Percentiles rank a stretch among this genome's conserved stretches.
These are phyloP conservation scores for Phytophthora litchii DNA, from an alignment of 352 stramenopile genomes.

Conservation along the genomic window DNA sequence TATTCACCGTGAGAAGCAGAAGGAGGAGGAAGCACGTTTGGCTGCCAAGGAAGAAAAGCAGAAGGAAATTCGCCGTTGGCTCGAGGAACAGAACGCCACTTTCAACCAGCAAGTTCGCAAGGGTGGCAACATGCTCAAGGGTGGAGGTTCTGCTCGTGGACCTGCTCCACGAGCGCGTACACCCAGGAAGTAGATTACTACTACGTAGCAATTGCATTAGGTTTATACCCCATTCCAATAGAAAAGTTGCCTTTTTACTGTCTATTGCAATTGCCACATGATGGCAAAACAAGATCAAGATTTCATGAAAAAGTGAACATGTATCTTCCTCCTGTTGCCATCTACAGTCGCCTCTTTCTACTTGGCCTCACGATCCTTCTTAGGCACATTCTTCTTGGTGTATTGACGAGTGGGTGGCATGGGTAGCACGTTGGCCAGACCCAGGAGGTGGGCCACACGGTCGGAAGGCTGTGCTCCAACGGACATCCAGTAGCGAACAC, in stretches of 20 bases:
- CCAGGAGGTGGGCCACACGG: slow-evolving; percentile 79
- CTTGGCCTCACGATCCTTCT: slow-evolving; percentile 69
- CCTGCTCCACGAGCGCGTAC: slow-evolving; percentile 64
- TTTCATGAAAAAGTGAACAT: slow-evolving; percentile 16
- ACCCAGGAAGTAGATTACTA: slow-evolving; percentile 49
- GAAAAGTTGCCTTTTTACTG: slow-evolving; percentile 27
- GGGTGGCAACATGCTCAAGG: slow-evolving; percentile 94
- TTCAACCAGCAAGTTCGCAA: slow-evolving; percentile 98
- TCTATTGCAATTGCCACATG: neutral
- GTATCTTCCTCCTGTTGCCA: slow-evolving; percentile 8
- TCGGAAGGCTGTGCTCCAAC: slow-evolving; percentile 88
- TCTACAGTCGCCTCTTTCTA: slow-evolving; percentile 1
- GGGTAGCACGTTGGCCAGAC: slow-evolving; percentile 82
- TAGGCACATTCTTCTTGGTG: slow-evolving; percentile 85
- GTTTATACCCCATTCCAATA: slow-evolving; percentile 23
- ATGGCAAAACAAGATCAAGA: slow-evolving; percentile 1
- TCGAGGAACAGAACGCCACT: slow-evolving; percentile 96
- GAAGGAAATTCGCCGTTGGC: slow-evolving; percentile 95
- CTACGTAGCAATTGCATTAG: slow-evolving; percentile 12
- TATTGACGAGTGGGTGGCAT: slow-evolving; percentile 86
- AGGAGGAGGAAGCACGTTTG: slow-evolving; percentile 82
- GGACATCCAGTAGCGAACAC: slow-evolving; percentile 88
- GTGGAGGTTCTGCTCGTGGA: slow-evolving; percentile 79
- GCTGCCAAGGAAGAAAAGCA: slow-evolving; percentile 91
- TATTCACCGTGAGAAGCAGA: slow-evolving; percentile 92